Base-by-base conservation (phyloP, 2,329 filamentous ascomycete genomes). In the Lasiodiplodia sp. region DNA sequence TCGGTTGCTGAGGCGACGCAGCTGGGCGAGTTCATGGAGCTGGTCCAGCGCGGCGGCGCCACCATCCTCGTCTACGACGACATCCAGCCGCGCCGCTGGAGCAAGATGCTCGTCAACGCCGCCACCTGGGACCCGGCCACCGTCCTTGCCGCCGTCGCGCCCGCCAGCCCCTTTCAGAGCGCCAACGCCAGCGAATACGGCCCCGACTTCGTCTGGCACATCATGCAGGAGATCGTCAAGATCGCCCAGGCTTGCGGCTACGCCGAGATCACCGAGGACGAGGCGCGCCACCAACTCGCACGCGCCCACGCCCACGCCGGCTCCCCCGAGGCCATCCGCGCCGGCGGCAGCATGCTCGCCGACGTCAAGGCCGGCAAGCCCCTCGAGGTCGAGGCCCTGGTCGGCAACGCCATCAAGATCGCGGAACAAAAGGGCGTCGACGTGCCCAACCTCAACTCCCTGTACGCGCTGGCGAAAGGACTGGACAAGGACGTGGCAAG, bases 71-170 rank as follows among this genome's bases (percentile, higher is more conserved):
- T 86, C 5, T 81, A 85, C 47, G 80, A 83, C 4, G 82, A 90
- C 70, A 82, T 91, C 10, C 87, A 90, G 70, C 74, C 82, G 0
- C 82, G 85, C 65, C 82, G 88, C 8, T 90, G 88, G 88, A 81
- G 82, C 65, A 91, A 90, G 75, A 81, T 90, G 0, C 78, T 90
- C 0, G 80, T 87, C 75, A 90, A 90, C 73, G 87, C 84, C 44
- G 82, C 86, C 28, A 82, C 86, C 0, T 90, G 87, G 85, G 90
- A 90, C 71, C 85, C 87, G 0, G 81, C 89, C 44, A 88, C 86
- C 52, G 87, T 87, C 0, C 78, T 90, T 1, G 86, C 87, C 0
- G 40, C 23, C n/a, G 34, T n/a, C 51, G 37, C 31, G 18, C 21
- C 31, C 28, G 25, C 16, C 25, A 14, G 18, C 34, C 0, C 80